phyloP scores from a whole-genome alignment of 495 filamentous ascomycete genomes.

The Talaromyces ruber region DNA sequence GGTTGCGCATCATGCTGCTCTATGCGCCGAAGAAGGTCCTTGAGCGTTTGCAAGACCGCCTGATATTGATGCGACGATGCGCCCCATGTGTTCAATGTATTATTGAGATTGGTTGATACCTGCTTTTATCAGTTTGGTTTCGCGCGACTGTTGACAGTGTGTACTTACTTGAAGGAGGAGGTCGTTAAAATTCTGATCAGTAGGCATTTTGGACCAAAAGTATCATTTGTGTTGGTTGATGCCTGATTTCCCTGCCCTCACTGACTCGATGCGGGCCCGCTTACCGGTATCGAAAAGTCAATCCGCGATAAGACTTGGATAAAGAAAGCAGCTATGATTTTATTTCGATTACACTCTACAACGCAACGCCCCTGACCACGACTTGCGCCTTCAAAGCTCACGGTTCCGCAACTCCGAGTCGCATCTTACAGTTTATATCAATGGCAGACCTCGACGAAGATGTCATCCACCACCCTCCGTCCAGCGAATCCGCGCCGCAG shows the following conservation, averaged over 20 bases:
- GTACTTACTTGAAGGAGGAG: constrained; percentile 8
- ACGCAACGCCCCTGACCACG: background rate
- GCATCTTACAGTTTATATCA: background rate
- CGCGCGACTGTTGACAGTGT: too few species aligned
- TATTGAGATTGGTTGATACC: constrained; percentile 34
- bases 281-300: background rate
- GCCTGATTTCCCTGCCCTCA: background rate
- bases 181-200: constrained; percentile 6
- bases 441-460: constrained; percentile 47
- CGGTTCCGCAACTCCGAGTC: too few species aligned
- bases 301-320: background rate
- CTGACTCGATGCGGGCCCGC: background rate
- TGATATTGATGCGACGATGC: constrained; percentile 30
- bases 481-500: constrained; percentile 17
- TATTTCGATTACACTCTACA: background rate
- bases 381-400: background rate
- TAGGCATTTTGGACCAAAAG: background rate
- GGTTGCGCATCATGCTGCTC: constrained; percentile 10
- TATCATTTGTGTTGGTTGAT: background rate
- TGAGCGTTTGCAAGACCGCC: constrained; percentile 25
- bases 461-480: constrained; percentile 17
- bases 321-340: background rate
- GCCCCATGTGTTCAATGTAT: constrained; percentile 34
- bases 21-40: constrained; percentile 25
- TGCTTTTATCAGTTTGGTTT: constrained; percentile 9